phyloP scores from a whole-genome alignment of 225 moss, liverwort and hornwort genomes.

The Physcomitrellopsis africana region DNA sequence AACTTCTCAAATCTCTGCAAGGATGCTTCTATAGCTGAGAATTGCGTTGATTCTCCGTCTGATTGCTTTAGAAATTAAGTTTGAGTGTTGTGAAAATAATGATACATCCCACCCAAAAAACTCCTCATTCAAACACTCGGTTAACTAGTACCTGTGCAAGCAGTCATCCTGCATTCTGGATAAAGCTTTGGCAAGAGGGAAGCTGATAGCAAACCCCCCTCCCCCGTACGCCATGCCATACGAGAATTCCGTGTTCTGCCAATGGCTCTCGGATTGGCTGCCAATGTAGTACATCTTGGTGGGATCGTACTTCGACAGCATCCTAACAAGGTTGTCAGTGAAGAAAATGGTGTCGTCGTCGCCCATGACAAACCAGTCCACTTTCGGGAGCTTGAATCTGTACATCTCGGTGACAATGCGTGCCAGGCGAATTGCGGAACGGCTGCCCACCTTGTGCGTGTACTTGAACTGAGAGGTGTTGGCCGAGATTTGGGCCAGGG shows the following conservation, averaged over 20 bases:
- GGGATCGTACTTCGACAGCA: constrained; percentile 82
- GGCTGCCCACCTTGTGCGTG: constrained; percentile 74
- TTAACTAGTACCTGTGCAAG: constrained; percentile 38
- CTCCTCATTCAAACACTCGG: not conserved
- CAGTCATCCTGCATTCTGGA: constrained; percentile 60
- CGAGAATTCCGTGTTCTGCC: constrained; percentile 59
- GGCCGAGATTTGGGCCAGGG: constrained; percentile 68
- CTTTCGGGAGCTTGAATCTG: constrained; percentile 60
- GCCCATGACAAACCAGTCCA: constrained; percentile 99
- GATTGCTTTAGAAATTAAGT: too few relatives aligned
- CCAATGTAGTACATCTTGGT: constrained; percentile 60
- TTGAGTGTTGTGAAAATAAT: too few relatives aligned
- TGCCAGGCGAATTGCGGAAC: constrained; percentile 89
- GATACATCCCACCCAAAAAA: not conserved
- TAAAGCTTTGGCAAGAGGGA: constrained; percentile 50
- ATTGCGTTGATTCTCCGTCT: too few relatives aligned
- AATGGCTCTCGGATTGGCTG: constrained; percentile 62
- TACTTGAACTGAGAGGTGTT: constrained; percentile 89
- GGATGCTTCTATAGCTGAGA: too few relatives aligned
- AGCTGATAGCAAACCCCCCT: constrained; percentile 66
- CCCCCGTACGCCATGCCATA: constrained; percentile 64
- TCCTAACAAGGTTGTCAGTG: constrained; percentile 79
- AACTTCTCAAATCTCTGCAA: not conserved
- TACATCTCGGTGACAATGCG: constrained; percentile 85
- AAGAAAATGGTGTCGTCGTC: constrained; percentile 96